Evolutionary conservation across 129 eudicot species (phyloP).

Genomic region (Cynara cardunculus): DNA sequence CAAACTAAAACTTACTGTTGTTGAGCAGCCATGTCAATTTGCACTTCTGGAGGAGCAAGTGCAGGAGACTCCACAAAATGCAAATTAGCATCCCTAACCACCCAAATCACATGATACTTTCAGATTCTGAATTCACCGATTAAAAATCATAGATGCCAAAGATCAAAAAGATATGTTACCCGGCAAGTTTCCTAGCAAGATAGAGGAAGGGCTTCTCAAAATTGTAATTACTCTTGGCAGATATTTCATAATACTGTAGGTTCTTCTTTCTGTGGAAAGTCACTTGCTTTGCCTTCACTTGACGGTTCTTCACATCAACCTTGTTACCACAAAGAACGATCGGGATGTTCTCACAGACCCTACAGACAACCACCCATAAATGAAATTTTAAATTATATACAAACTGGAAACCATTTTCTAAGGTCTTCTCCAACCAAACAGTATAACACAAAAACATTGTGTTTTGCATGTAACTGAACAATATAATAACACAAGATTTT

Average conservation of each 20-base stretch:
- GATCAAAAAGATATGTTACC: conserved; percentile 22
- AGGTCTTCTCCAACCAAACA: too few relatives aligned
- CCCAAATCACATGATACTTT: not conserved
- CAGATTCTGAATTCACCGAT: too few relatives aligned
- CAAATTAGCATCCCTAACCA: conserved; percentile 40
- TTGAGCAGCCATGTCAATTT: conserved; percentile 52
- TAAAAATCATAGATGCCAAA: too few relatives aligned
- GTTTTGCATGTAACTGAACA: too few relatives aligned
- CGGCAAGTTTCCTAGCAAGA: conserved; percentile 64
- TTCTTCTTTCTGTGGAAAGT: conserved; percentile 66
- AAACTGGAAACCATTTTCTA: too few relatives aligned
- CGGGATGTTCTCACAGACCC: conserved; percentile 55
- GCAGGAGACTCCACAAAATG: conserved; percentile 70
- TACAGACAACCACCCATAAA: not conserved
- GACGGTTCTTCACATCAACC: conserved; percentile 68
- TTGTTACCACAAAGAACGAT: conserved; percentile 67
- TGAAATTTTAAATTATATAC: not conserved
- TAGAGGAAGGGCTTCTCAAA: conserved; percentile 64
- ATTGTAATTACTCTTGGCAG: conserved; percentile 71
- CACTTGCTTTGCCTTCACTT: conserved; percentile 65
- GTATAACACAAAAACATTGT: too few relatives aligned
- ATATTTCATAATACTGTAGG: conserved; percentile 57
- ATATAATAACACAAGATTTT: too few relatives aligned
- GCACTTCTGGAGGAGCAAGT: conserved; percentile 74
- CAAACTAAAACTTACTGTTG: conserved; percentile 32